Evolutionary conservation across 2,329 filamentous ascomycete species (phyloP), one percentile per base, ranked within the genome.

Genomic region (Fusarium scirpi): DNA sequence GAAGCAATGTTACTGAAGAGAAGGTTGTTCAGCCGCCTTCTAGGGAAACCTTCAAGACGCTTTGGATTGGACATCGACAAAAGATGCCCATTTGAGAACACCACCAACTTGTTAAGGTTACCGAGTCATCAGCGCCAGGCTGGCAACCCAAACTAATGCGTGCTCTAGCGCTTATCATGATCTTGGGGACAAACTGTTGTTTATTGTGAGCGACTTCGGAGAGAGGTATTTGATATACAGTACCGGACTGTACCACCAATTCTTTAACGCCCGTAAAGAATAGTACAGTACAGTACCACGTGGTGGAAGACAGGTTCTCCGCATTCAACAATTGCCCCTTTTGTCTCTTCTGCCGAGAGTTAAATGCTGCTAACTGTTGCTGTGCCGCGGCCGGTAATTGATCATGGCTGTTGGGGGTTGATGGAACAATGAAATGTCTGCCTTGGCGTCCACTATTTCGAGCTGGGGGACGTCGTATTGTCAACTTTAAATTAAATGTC

Each of bases 321-420:
- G 67, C 67, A 63, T 24, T 38, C 53, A 32, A 53, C 34, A n/a
- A 32, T 27, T 66, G 25, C 54, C 25, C 13, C 25, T 64, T 46
- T 45, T 11, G 65, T 53, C 40, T 25, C 12, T 57, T 46, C n/a
- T 56, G 56, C 51, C 63, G 48, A 66, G 47, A 58, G 49, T 44
- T 46, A 46, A 53, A 51, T 48, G 32, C n/a, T 44, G 20, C 22
- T 5, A 25, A 13, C 32, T 13, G 11, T 27, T 40, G 48, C 48
- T 47, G n/a, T 49, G 64, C 57, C 49, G 62, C 43, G 48, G 60
- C 51, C 60, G 60, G 65, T 69, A 69, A 59, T 61, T 61, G 65
- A 61, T n/a, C n/a, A 32, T 52, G 46, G 44, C 44, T 40, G 45
- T 48, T 40, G 59, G 40, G 54, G 27, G 38, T 48, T 27, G 30